These are phyloP conservation scores for Onygenales sp. DNA, from an alignment of 2,329 filamentous ascomycete genomes.

Conservation along the genomic window DNA sequence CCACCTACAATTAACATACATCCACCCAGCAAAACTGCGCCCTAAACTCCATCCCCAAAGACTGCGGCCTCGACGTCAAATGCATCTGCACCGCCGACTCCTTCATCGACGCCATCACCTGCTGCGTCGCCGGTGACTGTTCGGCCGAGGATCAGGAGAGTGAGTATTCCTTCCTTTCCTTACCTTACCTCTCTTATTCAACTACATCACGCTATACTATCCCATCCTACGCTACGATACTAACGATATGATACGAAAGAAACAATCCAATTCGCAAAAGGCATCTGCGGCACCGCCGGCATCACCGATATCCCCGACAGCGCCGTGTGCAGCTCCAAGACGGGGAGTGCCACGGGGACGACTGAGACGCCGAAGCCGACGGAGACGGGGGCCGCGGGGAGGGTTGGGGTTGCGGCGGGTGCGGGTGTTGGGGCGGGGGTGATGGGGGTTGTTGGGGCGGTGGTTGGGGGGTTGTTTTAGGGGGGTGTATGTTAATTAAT, in stretches of 20 bases:
- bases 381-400: background rate
- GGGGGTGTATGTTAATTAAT: background rate
- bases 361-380: background rate
- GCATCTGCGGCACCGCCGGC: slow-evolving; percentile 29
- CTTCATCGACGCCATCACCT: slow-evolving; percentile 41
- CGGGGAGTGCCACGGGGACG: background rate
- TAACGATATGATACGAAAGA: slow-evolving; percentile 13
- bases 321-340: slow-evolving; percentile 18
- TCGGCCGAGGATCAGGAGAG: slow-evolving; percentile 30
- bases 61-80: slow-evolving; percentile 32
- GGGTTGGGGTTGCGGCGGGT: background rate
- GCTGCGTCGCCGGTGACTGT: slow-evolving; percentile 42
- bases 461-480: background rate
- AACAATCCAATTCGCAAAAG: slow-evolving; percentile 25
- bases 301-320: slow-evolving; percentile 25
- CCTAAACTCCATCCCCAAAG: slow-evolving; percentile 30
- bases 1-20: background rate
- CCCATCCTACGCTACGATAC: too few species aligned
- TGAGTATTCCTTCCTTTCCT: slow-evolving; percentile 14
- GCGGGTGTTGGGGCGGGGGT: background rate
- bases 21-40: slow-evolving; percentile 28
- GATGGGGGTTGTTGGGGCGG: background rate
- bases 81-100: slow-evolving; percentile 40
- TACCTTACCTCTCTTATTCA: background rate
- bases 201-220: background rate